A percentile compares a stretch with the other conserved stretches of the same genome.
These are phyloP conservation scores for Pseudozyma sp. DNA, from an alignment of 1,284 basidiomycete species.

Conservation along the genomic window DNA sequence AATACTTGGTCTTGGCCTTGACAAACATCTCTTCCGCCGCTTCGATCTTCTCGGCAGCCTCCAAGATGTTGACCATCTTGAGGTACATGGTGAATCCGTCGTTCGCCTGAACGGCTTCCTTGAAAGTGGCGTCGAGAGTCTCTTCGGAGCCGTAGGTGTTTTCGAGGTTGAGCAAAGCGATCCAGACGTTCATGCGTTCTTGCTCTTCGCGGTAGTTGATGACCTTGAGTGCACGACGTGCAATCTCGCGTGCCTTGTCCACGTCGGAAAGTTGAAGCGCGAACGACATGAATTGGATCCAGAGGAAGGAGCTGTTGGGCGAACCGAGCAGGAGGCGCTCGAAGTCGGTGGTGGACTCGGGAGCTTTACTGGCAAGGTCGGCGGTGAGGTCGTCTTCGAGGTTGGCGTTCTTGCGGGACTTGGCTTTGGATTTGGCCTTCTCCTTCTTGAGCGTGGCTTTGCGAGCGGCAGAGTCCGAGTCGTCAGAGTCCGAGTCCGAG, in stretches of 20 bases:
- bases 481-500: constrained; percentile 74
- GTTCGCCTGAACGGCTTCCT: constrained; percentile 88
- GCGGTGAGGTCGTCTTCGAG: constrained; percentile 63
- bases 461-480: constrained; percentile 61
- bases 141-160: constrained; percentile 85
- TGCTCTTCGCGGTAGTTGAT: constrained; percentile 97
- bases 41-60: constrained; percentile 79
- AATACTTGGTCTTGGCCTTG: constrained; percentile 83
- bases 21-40: constrained; percentile 58
- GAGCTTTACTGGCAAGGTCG: constrained; percentile 70
- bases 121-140: constrained; percentile 83
- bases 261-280: constrained; percentile 94
- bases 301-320: constrained; percentile 95
- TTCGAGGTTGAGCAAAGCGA: constrained; percentile 94
- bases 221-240: constrained; percentile 82
- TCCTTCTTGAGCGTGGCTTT: constrained; percentile 41
- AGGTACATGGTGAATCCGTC: constrained; percentile 91
- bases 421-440: constrained; percentile 28
- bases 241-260: constrained; percentile 90
- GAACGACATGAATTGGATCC: constrained; percentile 99
- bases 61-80: constrained; percentile 84
- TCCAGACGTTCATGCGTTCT: constrained; percentile 98
- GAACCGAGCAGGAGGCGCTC: constrained; percentile 94
- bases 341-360: constrained; percentile 92
- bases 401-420: constrained; percentile 17